Base-by-base conservation (phyloP, 2,329 filamentous ascomycete genomes). In the Elsinoe australis region DNA sequence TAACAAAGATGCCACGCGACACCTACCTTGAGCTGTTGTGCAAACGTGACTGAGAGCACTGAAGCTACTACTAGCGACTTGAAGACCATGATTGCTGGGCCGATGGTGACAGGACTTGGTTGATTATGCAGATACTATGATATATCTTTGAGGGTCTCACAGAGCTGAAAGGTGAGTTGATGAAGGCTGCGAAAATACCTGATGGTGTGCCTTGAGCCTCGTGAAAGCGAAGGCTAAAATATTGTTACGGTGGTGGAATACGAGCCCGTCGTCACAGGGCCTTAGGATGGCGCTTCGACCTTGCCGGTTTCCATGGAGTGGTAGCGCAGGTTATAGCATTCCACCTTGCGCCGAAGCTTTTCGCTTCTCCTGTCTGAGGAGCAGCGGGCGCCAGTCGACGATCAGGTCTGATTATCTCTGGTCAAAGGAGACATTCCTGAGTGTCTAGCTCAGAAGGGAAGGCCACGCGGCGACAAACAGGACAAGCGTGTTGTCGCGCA, bases 281-380 rank as follows among this genome's bases (percentile, higher is more conserved):
- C 21, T 32, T n/a, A n/a, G n/a, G 28, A 28, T 28, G 39, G 14
- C 21, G n/a, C n/a, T n/a, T n/a, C n/a, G n/a, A n/a, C n/a, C n/a
- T 44, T 10, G 24, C 39, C 26, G 26, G 17, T 42, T 42, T 42
- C 38, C 38, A 44, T 8, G 39, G 14, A 32, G 17, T 31, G 28
- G 28, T 44, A 32, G 39, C 17, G 24, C 39, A 44, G 24, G 29
- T 39, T 44, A 44, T 44, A 44, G 39, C 39, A 44, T 44, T 44
- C 26, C 39, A 29, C 12, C n/a, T 28, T 41, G 36, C 36, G 36
- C 22, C 21, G 17, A 28, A 41, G 21, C 28, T 41, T 41, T 28
- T 21, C 15, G 8, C 19, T 14, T 26, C n/a, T 22, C 38, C 14
- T 12, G 38, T 31, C 24, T 17, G 38, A 22, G 38, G 24, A 29